These are phyloP conservation scores for Heliamphora exappendiculata DNA, from an alignment of 148 eudicot species.

Conservation along the genomic window DNA sequence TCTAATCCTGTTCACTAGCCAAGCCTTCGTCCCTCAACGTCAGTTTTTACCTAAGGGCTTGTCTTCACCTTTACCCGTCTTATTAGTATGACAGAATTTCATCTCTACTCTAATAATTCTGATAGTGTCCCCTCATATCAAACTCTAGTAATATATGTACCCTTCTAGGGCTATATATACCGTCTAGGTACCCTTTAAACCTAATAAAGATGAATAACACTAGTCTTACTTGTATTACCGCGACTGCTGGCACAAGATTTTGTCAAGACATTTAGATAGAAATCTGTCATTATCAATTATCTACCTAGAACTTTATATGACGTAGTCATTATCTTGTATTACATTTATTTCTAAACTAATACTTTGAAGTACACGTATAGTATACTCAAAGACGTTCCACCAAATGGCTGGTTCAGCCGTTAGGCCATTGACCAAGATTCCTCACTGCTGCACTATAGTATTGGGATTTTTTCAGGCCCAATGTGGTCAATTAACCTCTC, in stretches of 20 bases:
- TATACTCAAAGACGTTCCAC: too few relatives aligned
- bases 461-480: too few relatives aligned
- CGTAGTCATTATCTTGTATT: too few relatives aligned
- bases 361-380: too few relatives aligned
- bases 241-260: background rate
- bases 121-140: background rate
- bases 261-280: background rate
- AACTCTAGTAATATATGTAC: background rate
- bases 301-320: background rate
- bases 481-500: too few relatives aligned
- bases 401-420: too few relatives aligned
- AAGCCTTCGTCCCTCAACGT: constrained; percentile 5
- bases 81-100: background rate
- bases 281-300: background rate
- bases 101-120: background rate
- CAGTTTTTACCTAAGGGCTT: background rate
- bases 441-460: too few relatives aligned
- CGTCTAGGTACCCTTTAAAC: background rate
- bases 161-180: background rate
- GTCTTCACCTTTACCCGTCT: background rate
- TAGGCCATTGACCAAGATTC: too few relatives aligned
- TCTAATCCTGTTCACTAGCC: constrained; percentile 4
- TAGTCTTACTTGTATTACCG: background rate
- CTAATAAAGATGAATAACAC: too few relatives aligned
- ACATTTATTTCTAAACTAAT: too few relatives aligned